phyloP scores from a whole-genome alignment of 2,329 filamentous ascomycete species.

The Aspergillus novoparasiticus region DNA sequence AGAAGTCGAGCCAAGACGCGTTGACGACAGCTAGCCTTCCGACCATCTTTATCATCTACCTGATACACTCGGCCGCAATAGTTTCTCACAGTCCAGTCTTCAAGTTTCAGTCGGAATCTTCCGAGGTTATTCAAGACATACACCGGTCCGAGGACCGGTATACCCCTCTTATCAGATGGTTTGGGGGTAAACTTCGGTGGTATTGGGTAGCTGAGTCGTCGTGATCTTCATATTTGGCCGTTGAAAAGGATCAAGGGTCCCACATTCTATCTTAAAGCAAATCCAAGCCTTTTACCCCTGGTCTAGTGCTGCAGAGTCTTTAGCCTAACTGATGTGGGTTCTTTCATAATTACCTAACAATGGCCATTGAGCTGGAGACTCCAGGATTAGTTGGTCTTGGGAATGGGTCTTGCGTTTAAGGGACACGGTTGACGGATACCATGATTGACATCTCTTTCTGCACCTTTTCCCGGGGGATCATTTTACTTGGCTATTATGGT shows the following conservation, averaged over 20 bases:
- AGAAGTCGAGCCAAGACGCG: background rate
- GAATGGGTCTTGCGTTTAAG: background rate
- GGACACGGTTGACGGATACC: background rate
- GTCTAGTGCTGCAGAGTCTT: background rate
- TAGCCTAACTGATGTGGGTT: background rate
- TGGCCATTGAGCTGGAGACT: background rate
- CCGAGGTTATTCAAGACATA: background rate
- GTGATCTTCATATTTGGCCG: background rate
- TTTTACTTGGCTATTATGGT: background rate
- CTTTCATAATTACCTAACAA: background rate
- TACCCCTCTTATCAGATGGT: background rate
- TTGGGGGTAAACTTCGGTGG: background rate
- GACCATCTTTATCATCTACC: background rate
- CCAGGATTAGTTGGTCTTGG: background rate
- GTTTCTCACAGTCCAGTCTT: background rate
- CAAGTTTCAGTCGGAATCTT: background rate
- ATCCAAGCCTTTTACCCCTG: background rate
- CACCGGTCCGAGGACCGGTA: background rate
- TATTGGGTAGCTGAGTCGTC: background rate
- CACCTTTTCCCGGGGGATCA: too few species aligned
- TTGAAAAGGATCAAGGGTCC: background rate
- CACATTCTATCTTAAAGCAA: background rate
- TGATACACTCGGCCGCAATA: background rate
- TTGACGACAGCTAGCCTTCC: background rate
- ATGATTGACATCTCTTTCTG: background rate